Base-by-base conservation (phyloP, 495 filamentous ascomycete genomes). In the Monascus purpureus region DNA sequence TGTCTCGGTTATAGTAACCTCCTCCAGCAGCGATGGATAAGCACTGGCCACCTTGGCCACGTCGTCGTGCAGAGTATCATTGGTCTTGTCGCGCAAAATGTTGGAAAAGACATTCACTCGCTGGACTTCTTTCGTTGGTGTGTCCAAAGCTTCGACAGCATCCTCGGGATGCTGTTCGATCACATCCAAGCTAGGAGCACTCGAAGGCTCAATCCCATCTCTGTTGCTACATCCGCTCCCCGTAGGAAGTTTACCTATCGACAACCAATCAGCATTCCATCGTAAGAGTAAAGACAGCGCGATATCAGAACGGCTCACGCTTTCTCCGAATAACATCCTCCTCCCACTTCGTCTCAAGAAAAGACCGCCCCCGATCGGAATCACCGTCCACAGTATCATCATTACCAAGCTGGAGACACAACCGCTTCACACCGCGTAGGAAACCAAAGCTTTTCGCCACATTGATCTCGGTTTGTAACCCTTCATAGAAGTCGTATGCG, bases 231-330 rank as follows among this genome's bases (percentile, higher is more conserved):
- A n/a, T n/a, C n/a, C n/a, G n/a, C n/a, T 28, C 11, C 20, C 20
- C 13, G 16, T 13, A 13, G 33, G 33, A 16, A 36, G 25, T 36
- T 36, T 36, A 24, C 33, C 33, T 36, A 13, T n/a, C 2, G 13
- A 33, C 8, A 14, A 16, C 5, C 26, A 12, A 28, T 28, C 13
- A 28, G 14, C 26, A 28, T 4, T 6, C 8, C 2, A 14, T 12
- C 15, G 3, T n/a, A n/a, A n/a, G n/a, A n/a, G n/a, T n/a, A n/a
- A n/a, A n/a, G n/a, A n/a, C n/a, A n/a, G n/a, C n/a, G n/a, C n/a
- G n/a, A n/a, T n/a, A n/a, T n/a, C n/a, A n/a, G n/a, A n/a, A n/a
- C 28, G 2, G 50, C 61, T 54, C 32, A 70, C 65, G 62, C 49
- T 44, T 52, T 37, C 53, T 57, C 28, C 42, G 50, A 29, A 35